These are phyloP conservation scores for Alternaria arbusti DNA, from an alignment of 2,329 filamentous ascomycete genomes.

Conservation along the genomic window DNA sequence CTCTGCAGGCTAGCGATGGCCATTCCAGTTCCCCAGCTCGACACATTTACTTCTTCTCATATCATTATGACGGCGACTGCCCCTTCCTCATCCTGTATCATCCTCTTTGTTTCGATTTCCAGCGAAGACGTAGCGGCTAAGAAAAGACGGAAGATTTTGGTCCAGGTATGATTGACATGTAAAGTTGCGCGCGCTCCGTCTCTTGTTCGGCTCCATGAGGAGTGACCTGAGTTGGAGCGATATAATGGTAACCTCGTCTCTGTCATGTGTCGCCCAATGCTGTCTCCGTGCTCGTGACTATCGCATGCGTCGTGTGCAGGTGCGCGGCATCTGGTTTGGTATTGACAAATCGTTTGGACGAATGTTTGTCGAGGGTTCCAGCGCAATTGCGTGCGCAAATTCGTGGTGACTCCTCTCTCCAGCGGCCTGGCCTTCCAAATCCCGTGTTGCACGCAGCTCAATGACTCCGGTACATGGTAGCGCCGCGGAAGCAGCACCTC, in stretches of 20 bases:
- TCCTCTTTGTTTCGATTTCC: slow-evolving; percentile 18
- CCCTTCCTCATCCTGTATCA: slow-evolving; percentile 20
- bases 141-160: slow-evolving; percentile 6
- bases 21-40: slow-evolving; percentile 50
- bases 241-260: slow-evolving; percentile 9
- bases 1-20: slow-evolving; percentile 57
- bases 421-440: neutral
- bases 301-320: neutral
- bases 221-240: slow-evolving; percentile 2
- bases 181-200: slow-evolving; percentile 1
- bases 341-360: neutral
- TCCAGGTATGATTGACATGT: slow-evolving; percentile 5
- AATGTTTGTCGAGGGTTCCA: neutral
- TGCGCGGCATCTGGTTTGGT: neutral
- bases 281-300: slow-evolving; percentile 14
- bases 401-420: neutral
- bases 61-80: slow-evolving; percentile 31
- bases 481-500: neutral
- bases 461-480: neutral
- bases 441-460: neutral
- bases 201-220: slow-evolving; percentile 8
- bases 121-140: slow-evolving; percentile 12
- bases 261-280: slow-evolving; percentile 2
- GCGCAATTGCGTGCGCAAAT: slow-evolving; percentile 7
- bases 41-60: slow-evolving; percentile 34